Conservation (phyloP, 106 monocot genomes). For the Xerophyta viscosa region DNA sequence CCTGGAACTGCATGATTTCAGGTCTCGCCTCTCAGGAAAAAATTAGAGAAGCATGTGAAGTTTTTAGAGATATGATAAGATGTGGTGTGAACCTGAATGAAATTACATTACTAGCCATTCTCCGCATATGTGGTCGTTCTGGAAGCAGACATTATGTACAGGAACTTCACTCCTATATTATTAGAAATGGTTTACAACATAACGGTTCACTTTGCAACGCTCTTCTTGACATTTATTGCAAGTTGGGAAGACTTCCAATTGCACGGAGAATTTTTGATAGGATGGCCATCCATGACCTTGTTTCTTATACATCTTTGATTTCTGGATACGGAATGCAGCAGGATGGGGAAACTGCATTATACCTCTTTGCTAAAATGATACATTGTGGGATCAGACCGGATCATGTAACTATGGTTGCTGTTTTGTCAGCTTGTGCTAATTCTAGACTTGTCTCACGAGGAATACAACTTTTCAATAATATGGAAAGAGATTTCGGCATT, state of each 20-base stretch:
- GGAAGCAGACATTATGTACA: slow-evolving; percentile 47
- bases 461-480: slow-evolving; percentile 32
- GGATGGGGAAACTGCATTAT: slow-evolving; percentile 36
- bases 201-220: slow-evolving; percentile 49
- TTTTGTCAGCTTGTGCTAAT: slow-evolving; percentile 78
- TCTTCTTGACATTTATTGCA: slow-evolving; percentile 77
- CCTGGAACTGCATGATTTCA: slow-evolving; percentile 79
- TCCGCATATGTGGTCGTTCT: slow-evolving; percentile 48
- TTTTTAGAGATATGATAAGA: slow-evolving; percentile 41
- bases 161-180: slow-evolving; percentile 53
- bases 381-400: slow-evolving; percentile 43
- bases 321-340: slow-evolving; percentile 76
- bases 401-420: slow-evolving; percentile 47
- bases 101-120: slow-evolving; percentile 48
- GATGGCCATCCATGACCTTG: slow-evolving; percentile 43
- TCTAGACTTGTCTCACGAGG: slow-evolving; percentile 51
- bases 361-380: slow-evolving; percentile 60
- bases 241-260: slow-evolving; percentile 37
- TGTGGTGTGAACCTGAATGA: slow-evolving; percentile 43
- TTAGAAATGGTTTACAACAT: slow-evolving; percentile 22
- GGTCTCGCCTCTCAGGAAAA: slow-evolving; percentile 41
- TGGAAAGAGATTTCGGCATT: slow-evolving; percentile 30
- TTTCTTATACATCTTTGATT: slow-evolving; percentile 78
- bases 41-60: slow-evolving; percentile 37
- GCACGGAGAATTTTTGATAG: slow-evolving; percentile 53